Base-by-base conservation (phyloP, 345 rosid species). In the Gossypium turneri region DNA sequence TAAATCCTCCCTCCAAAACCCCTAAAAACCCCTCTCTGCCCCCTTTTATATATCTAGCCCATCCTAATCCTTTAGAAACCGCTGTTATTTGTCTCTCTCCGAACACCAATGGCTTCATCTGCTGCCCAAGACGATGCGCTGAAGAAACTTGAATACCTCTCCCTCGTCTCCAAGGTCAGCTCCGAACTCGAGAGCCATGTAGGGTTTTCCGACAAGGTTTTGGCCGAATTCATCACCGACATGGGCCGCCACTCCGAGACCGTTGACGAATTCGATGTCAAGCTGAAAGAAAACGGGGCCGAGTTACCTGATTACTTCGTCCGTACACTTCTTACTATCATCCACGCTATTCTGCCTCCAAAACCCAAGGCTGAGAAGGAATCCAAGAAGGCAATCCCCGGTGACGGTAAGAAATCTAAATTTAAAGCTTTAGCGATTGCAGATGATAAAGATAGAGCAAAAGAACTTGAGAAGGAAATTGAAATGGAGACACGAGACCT, bases 231-330 rank as follows among this genome's bases (percentile, higher is more conserved):
- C 78, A 84, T 94, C 19, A 91, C 90, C 79, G 94, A 94, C 66
- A 64, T 88, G 73, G 94, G 94, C 47, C 87, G 84, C 8, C 67
- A 69, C 19, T 88, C 93, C 44, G 84, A 80, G 67, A 83, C 90
- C 3, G 92, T 89, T 3, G 97, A 88, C 12, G 93, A 91, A 60
- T 91, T 94, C 73, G 93, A 92, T 72, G 57, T 83, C 70, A 86
- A 85, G 80, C 78, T 94, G 62, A 93, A 91, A 87, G 82, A 86
- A 41, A 82, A 83, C 43, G 98, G 94, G 0, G 97, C 97, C 2
- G 97, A 92, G 75, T 82, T 94, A 88, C 97, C 98, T 0, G 98
- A 94, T 79, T 94, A 91, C 78, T 90, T 94, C 73, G 97, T 91
- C 1, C 90, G 89, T 0, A 92, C 98, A 0, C 83, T 94, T 29